A percentile compares a stretch with the other conserved stretches of the same genome.
phyloP scores from a whole-genome alignment of 1,284 basidiomycete species.

The Chondrostereum purpureum region DNA sequence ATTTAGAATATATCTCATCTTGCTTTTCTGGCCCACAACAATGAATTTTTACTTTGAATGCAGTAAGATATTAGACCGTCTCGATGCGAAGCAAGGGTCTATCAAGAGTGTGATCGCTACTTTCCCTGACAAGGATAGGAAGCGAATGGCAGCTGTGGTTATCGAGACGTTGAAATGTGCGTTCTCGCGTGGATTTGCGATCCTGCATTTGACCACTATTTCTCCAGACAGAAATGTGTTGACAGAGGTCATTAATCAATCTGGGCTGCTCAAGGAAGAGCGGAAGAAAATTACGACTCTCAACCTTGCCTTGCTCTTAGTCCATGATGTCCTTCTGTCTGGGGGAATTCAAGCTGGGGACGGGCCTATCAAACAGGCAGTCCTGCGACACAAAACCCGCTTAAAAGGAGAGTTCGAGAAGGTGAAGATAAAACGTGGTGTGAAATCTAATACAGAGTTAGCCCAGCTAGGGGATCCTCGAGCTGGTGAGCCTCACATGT shows the following conservation, averaged over 20 bases:
- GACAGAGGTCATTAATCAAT: constrained; percentile 53
- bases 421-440: constrained; percentile 77
- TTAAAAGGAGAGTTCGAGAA: constrained; percentile 80
- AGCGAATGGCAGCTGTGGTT: constrained; percentile 71
- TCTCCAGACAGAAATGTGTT: constrained; percentile 64
- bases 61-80: constrained; percentile 72
- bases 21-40: constrained; percentile 29
- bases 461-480: constrained; percentile 53
- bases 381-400: constrained; percentile 83
- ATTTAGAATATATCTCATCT: constrained; percentile 2
- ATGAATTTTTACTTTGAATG: constrained; percentile 96
- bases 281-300: constrained; percentile 65
- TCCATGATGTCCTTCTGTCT: constrained; percentile 82
- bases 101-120: constrained; percentile 74
- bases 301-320: constrained; percentile 74
- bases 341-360: constrained; percentile 82
- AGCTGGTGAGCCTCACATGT: constrained; percentile 43
- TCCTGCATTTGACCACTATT: constrained; percentile 4
- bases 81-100: constrained; percentile 82
- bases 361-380: constrained; percentile 78
- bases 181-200: constrained; percentile 19
- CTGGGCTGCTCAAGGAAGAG: constrained; percentile 69
- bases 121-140: constrained; percentile 71
- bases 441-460: constrained; percentile 59
- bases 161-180: constrained; percentile 92